phyloP scores from a whole-genome alignment of 2,329 filamentous ascomycete genomes.

The Aspergillus neotritici region DNA sequence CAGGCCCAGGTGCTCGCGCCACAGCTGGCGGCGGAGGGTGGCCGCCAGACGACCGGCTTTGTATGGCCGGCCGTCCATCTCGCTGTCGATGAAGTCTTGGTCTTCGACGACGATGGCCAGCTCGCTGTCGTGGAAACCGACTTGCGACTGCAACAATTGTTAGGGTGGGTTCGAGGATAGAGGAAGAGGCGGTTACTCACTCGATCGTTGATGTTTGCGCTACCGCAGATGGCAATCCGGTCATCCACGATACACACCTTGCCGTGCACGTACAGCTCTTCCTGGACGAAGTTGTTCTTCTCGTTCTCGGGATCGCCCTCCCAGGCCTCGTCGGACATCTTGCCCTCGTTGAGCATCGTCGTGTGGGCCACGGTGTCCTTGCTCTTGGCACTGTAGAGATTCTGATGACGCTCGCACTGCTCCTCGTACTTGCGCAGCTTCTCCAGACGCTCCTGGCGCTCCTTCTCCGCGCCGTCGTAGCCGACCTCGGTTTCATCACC shows the following conservation, averaged over 20 bases:
- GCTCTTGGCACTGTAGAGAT: conserved; percentile 22
- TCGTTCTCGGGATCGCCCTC: conserved; percentile 69
- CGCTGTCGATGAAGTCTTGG: conserved; percentile 60
- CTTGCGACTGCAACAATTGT: conserved; percentile 53
- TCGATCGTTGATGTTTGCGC: conserved; percentile 62
- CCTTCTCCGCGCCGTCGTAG: conserved; percentile 32
- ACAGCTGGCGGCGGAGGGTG: conserved; percentile 76
- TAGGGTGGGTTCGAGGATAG: conserved; percentile 1
- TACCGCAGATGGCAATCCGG: conserved; percentile 73
- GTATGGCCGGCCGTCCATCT: conserved; percentile 68
- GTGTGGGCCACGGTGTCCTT: conserved; percentile 64
- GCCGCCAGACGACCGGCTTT: conserved; percentile 70
- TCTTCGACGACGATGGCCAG: conserved; percentile 88
- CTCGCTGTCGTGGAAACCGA: conserved; percentile 79
- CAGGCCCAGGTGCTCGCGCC: conserved; percentile 85
- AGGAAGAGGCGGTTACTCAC: conserved; percentile 26
- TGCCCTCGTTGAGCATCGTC: conserved; percentile 67
- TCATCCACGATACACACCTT: conserved; percentile 84
- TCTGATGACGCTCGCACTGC: conserved; percentile 15
- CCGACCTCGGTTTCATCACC: conserved; percentile 44
- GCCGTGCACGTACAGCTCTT: conserved; percentile 91
- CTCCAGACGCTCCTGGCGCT: conserved; percentile 43
- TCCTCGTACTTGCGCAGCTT: conserved; percentile 20
- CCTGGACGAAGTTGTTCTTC: conserved; percentile 83
- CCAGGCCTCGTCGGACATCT: conserved; percentile 67